phyloP scores from a whole-genome alignment of 768 basidiomycete species.

The Pleurotus platypus region DNA sequence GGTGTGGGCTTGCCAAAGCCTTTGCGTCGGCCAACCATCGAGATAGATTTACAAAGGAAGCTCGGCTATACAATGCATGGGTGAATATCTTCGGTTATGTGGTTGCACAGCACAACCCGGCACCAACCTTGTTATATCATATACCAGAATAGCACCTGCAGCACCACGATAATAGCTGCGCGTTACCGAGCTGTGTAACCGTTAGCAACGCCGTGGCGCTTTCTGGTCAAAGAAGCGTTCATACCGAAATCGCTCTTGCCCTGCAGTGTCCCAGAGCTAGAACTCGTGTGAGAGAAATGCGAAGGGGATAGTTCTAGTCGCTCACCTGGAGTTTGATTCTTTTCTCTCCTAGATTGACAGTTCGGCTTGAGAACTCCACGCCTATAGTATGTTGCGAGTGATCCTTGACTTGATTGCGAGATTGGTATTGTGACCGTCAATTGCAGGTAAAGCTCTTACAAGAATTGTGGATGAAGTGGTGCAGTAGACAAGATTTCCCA shows the following conservation, averaged over 20 bases:
- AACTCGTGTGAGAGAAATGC: constrained; percentile 11
- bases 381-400: constrained; percentile 98
- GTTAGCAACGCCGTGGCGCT: neutral
- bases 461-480: constrained; percentile 94
- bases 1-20: constrained; percentile 87
- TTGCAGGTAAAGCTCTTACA: constrained; percentile 54
- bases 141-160: constrained; percentile 87
- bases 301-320: constrained; percentile 12
- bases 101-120: neutral
- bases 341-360: constrained; percentile 90
- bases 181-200: constrained; percentile 69
- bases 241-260: constrained; percentile 91
- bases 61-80: constrained; percentile 53
- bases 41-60: constrained; percentile 79
- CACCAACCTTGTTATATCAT: constrained; percentile 85
- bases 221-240: neutral
- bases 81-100: constrained; percentile 9
- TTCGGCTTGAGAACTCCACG: constrained; percentile 95
- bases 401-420: constrained; percentile 68
- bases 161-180: constrained; percentile 96
- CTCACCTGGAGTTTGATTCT: constrained; percentile 91
- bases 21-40: constrained; percentile 93
- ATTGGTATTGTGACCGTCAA: constrained; percentile 7
- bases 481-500: constrained; percentile 94
- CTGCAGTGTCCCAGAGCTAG: constrained; percentile 96